These are phyloP conservation scores for Begonia masoniana DNA, from an alignment of 306 rosid species.

Conservation along the genomic window DNA sequence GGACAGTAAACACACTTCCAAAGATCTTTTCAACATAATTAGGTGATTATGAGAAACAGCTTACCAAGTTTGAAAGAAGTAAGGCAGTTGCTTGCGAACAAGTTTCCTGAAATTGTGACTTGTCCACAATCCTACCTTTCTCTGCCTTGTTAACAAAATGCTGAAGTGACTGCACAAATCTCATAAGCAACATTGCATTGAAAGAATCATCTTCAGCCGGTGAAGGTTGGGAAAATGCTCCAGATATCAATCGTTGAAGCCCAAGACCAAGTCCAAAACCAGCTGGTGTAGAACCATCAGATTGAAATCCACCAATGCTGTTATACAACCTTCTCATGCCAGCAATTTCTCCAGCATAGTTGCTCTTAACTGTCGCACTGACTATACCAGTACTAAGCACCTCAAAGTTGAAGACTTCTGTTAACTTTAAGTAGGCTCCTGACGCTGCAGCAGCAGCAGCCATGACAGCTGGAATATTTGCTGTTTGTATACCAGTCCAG, in stretches of 20 bases:
- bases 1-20: conserved; percentile 13
- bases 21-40: too few species aligned
- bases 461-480: conserved; percentile 89
- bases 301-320: conserved; percentile 94
- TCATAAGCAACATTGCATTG: conserved; percentile 72
- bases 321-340: conserved; percentile 97
- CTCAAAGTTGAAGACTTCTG: conserved; percentile 88
- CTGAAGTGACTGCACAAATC: conserved; percentile 84
- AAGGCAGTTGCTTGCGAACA: conserved; percentile 98
- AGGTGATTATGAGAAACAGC: background rate
- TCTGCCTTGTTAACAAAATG: conserved; percentile 83
- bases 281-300: conserved; percentile 33
- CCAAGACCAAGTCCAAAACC: conserved; percentile 78
- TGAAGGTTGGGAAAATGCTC: conserved; percentile 73
- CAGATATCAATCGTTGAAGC: conserved; percentile 88
- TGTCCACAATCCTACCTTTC: conserved; percentile 81
- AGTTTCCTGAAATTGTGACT: conserved; percentile 77
- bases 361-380: conserved; percentile 87
- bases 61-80: conserved; percentile 89
- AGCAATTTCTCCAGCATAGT: conserved; percentile 96
- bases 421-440: conserved; percentile 73
- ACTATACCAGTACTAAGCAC: conserved; percentile 86
- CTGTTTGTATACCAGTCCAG: conserved; percentile 76
- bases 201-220: conserved; percentile 74
- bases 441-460: conserved; percentile 98